These are phyloP conservation scores for Wickerhamomyces kurtzmanii DNA, from an alignment of 805 yeast genomes.

Conservation along the genomic window DNA sequence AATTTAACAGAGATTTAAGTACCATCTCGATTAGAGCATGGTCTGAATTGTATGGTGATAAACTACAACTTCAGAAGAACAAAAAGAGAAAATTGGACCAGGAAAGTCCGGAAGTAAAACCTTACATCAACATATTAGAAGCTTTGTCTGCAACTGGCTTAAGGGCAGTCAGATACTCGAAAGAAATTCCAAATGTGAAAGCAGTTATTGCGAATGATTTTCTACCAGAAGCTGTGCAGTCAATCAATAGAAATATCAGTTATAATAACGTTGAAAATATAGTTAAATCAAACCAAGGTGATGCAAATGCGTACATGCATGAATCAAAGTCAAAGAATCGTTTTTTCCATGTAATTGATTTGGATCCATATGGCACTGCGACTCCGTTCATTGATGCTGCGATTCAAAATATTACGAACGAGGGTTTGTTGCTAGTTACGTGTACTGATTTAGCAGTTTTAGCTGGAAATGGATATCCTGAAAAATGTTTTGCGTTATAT, in stretches of 20 bases:
- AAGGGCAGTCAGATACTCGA: constrained; percentile 87
- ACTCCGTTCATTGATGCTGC: constrained; percentile 94
- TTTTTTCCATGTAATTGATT: constrained; percentile 76
- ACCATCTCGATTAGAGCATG: constrained; percentile 82
- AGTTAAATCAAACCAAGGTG: constrained; percentile 69
- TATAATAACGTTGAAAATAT: constrained; percentile 50
- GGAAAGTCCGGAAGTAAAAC: constrained; percentile 8
- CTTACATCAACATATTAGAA: constrained; percentile 63
- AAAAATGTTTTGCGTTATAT: constrained; percentile 88
- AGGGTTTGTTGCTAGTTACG: constrained; percentile 81
- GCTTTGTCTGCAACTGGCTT: constrained; percentile 94
- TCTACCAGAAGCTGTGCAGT: constrained; percentile 72
- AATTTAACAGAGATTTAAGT: constrained; percentile 88
- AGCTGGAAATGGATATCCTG: constrained; percentile 95
- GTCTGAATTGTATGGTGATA: constrained; percentile 49
- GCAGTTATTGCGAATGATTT: constrained; percentile 85
- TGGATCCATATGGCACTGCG: constrained; percentile 97
- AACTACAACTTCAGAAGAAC: constrained; percentile 14
- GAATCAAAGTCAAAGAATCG: constrained; percentile 26
- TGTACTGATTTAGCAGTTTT: constrained; percentile 95
- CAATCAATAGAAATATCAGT: constrained; percentile 63
- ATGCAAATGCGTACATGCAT: constrained; percentile 83
- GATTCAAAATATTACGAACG: constrained; percentile 71
- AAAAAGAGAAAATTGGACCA: constrained; percentile 21
- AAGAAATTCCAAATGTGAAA: constrained; percentile 73